Base-by-base conservation (phyloP, 805 yeast genomes). In the Komagataella mondaviorum region DNA sequence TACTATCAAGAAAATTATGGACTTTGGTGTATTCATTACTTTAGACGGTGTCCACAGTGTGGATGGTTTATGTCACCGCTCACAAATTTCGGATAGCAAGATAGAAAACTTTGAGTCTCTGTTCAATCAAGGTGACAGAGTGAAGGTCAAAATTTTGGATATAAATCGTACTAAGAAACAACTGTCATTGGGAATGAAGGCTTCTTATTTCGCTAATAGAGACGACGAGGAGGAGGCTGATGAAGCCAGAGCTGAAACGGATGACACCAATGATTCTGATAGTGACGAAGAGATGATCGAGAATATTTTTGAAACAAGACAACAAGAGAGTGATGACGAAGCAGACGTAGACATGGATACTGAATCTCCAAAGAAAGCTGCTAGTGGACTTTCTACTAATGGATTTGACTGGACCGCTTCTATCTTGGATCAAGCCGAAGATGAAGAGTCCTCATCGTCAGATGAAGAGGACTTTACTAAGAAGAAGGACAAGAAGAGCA, bases 401-500 rank as follows among this genome's bases (percentile, higher is more conserved):
- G 95, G 95, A 3, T 93, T 93, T 60, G 96, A 93, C 66, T 93
- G 99, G 99, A 84, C 96, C 48, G 96, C 96, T 2, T 82, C 87
- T 45, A 81, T 88, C 57, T 72, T 89, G 55, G 96, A 87, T 58
- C 95, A 87, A 68, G 87, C 84, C 17, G 81, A 78, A 53, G 81
- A 73, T 17, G 77, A 71, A 22, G 75, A 72, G 2, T 73, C 75
- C 2, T 77, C 78, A 5, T 76, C 74, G 14, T 85, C 77, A 12
- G 79, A 78, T 8, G 81, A 76, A 48, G 77, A 59, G 63, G 72
- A 59, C 53, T 60, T 51, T 17, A 70, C 67, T 56, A 67, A 61
- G 55, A 69, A 63, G 57, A 71, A 67, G 53, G 68, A 62, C 46
- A 72, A 71, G 59, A 74, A 71, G 56, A 76, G 75, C 60, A 73